Evolutionary conservation across 192 early-diverging fungal species (phyloP).

Genomic region (Funneliformis mosseae): DNA sequence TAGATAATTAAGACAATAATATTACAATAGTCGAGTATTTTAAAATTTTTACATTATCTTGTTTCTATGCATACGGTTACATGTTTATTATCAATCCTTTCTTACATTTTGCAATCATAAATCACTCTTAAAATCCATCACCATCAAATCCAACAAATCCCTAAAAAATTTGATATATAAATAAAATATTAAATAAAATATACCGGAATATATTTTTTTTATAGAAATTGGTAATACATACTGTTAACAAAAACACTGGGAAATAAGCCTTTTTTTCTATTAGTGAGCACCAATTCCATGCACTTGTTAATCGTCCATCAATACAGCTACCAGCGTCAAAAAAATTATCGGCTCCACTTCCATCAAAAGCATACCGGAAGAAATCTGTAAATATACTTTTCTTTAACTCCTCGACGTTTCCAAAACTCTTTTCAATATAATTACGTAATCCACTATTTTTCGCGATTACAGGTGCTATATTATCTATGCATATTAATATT

Average conservation of each 20-base stretch:
- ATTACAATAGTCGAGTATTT: too few relatives aligned
- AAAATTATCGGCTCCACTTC: conserved; percentile 90
- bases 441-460: conserved; percentile 59
- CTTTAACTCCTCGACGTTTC: conserved; percentile 58
- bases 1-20: too few relatives aligned
- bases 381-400: conserved; percentile 89
- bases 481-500: conserved; percentile 73
- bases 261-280: conserved; percentile 95
- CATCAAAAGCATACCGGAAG: conserved; percentile 96
- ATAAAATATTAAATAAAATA: conserved; percentile 37
- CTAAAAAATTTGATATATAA: conserved; percentile 35
- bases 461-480: conserved; percentile 62
- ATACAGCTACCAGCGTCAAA: conserved; percentile 94
- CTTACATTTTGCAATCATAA: too few relatives aligned
- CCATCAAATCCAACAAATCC: conserved; percentile 84
- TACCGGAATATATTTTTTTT: conserved; percentile 39
- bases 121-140: conserved; percentile 45
- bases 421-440: conserved; percentile 76
- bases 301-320: conserved; percentile 92
- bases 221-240: conserved; percentile 18
- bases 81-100: too few relatives aligned
- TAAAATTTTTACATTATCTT: too few relatives aligned
- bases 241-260: conserved; percentile 86
- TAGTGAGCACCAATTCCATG: conserved; percentile 88
- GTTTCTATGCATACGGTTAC: too few relatives aligned